These are phyloP conservation scores for Solanum piurae DNA, from an alignment of 257 asterid genomes.

Conservation along the genomic window DNA sequence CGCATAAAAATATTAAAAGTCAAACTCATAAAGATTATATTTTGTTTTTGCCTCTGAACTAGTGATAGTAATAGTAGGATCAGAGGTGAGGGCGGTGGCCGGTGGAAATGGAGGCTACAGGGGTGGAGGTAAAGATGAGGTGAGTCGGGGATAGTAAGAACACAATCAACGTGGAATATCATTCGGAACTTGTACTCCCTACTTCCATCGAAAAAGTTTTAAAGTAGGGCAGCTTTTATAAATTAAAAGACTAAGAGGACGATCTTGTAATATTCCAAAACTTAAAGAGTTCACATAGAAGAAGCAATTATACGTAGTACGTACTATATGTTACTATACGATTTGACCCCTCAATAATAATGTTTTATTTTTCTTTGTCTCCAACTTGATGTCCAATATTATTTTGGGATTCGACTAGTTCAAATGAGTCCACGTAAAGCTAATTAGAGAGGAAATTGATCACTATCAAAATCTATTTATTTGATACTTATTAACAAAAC, in stretches of 20 bases:
- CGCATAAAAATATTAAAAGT: background rate
- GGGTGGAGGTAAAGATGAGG: background rate
- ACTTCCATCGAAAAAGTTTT: background rate
- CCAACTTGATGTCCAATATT: background rate
- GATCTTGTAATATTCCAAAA: background rate
- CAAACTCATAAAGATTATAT: background rate
- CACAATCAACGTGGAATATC: background rate
- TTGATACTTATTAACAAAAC: background rate
- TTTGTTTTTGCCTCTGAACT: background rate
- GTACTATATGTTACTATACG: background rate
- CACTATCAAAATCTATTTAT: background rate
- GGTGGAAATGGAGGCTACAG: background rate
- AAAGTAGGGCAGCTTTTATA: background rate
- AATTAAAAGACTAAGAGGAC: background rate
- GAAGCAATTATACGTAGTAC: background rate
- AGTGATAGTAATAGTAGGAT: no score
- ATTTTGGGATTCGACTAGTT: rapidly evolving
- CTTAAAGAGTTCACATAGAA: background rate
- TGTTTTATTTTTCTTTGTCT: background rate
- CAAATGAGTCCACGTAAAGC: rapidly evolving
- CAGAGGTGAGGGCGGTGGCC: background rate
- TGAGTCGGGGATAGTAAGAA: rapidly evolving
- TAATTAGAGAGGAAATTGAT: background rate
- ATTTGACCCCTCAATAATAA: background rate
- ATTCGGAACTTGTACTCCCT: background rate